phyloP scores from a whole-genome alignment of 192 early-diverging fungal species.

The Coemansia sp. region DNA sequence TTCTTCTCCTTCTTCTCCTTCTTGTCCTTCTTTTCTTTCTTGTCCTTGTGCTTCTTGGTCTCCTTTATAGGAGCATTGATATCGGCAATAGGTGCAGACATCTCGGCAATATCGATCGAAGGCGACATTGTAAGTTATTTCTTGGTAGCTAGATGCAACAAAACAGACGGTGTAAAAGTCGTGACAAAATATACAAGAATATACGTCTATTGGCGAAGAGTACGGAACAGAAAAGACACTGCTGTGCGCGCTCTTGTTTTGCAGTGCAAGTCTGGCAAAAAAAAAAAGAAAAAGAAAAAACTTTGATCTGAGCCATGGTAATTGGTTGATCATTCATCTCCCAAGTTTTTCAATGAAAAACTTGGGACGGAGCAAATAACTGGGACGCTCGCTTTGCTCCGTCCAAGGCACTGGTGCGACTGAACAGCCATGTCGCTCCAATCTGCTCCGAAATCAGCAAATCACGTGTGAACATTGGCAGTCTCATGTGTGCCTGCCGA shows the following conservation, averaged over 20 bases:
- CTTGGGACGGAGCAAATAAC: not conserved
- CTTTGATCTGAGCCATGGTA: not conserved
- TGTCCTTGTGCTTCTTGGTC: slow-evolving; percentile 47
- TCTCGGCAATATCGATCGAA: slow-evolving; percentile 28
- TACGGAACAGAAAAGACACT: not conserved
- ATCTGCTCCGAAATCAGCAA: not conserved
- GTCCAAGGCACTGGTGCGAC: not conserved
- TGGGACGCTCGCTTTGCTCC: not conserved
- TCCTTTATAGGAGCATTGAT: slow-evolving; percentile 11
- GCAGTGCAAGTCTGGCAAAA: not conserved
- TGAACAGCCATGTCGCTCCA: not conserved
- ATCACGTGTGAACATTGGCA: not conserved
- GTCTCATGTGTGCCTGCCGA: not conserved
- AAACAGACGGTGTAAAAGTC: not conserved
- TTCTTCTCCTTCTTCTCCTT: slow-evolving; percentile 55
- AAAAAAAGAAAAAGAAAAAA: slow-evolving; percentile 3
- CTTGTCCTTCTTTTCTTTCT: slow-evolving; percentile 42
- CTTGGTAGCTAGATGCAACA: slow-evolving; percentile 6
- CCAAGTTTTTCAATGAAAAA: not conserved
- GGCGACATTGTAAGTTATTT: slow-evolving; percentile 24
- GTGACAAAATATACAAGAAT: slow-evolving; percentile 12
- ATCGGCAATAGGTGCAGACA: slow-evolving; percentile 17
- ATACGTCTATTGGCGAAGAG: slow-evolving; percentile 10
- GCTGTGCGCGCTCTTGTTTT: not conserved
- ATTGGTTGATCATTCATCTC: not conserved